Base-by-base conservation (phyloP, 2,329 filamentous ascomycete genomes). In the Botrytis elliptica region DNA sequence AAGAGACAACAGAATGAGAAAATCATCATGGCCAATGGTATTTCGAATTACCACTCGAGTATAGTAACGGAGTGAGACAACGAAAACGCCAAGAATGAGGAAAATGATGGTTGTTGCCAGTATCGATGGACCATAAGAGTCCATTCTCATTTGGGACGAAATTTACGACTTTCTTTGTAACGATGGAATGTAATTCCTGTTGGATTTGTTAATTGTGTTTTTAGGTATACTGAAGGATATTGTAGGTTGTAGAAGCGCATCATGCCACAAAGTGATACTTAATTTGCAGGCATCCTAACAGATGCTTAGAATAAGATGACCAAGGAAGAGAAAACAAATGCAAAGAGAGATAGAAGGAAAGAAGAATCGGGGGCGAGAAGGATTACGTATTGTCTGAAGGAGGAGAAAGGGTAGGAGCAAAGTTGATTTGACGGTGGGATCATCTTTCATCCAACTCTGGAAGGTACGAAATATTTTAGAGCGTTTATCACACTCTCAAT, bases 101-200 rank as follows among this genome's bases (percentile, higher is more conserved):
- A 73, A 73, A 16, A 63, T 22, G 33, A 70, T 73, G 29, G 65
- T 63, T 46, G 38, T 46, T n/a, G 40, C 65, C 33, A 73, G 57
- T 29, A 73, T 62, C 4, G 71, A 70, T 20, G 71, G 55, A 55
- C 40, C 70, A 72, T 72, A 72, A 14, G 70, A 72, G 38, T 72
- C 63, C 62, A 72, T 72, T 42, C 70, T 66, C 25, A 44, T 29
- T 60, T 46, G 40, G 38, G 40, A 46, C 33, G 52, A 60, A n/a
- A 33, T 22, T 46, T 44, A 12, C 52, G 52, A 44, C 33, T 62
- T 55, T 57, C 33, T 33, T 22, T 22, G 20, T 46, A 60, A 36
- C 20, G 67, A 60, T 60, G 36, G 10, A 57, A 29, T 55, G 4
- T 33, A n/a, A 25, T 66, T 65, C 25, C 20, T 36, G 40, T 59